A percentile compares a stretch with the other conserved stretches of the same genome.
Evolutionary conservation across 768 basidiomycete species (phyloP).

Genomic region (Austroboletus eburneus): DNA sequence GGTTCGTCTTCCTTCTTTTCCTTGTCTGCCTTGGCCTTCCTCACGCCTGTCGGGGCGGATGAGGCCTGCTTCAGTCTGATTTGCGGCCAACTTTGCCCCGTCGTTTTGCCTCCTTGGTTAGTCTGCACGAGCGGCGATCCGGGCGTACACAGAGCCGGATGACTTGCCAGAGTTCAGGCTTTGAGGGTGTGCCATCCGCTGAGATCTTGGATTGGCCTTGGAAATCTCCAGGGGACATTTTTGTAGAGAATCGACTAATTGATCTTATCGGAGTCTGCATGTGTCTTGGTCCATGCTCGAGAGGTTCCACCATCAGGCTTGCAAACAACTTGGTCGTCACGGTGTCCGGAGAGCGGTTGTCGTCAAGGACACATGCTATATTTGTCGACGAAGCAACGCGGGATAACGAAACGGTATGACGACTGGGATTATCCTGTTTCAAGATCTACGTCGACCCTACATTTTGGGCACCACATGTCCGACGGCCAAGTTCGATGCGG

Average conservation of each 20-base stretch:
- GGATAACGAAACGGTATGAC: too few species aligned
- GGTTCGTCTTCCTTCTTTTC: conserved; percentile 63
- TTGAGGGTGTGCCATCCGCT: conserved; percentile 25
- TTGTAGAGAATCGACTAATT: neutral
- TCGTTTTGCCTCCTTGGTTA: conserved; percentile 83
- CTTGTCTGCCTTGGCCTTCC: conserved; percentile 74
- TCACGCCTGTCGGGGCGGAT: conserved; percentile 44
- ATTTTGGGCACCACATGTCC: too few species aligned
- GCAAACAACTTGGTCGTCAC: conserved; percentile 1
- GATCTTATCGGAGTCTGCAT: conserved; percentile 21
- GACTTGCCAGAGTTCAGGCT: conserved; percentile 40
- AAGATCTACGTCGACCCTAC: too few species aligned
- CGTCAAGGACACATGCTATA: too few species aligned
- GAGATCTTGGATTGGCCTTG: neutral
- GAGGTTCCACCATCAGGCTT: too few species aligned
- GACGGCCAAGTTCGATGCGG: too few species aligned
- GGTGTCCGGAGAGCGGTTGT: too few species aligned
- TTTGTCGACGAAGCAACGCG: too few species aligned
- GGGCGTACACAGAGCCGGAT: neutral
- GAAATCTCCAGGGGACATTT: too few species aligned
- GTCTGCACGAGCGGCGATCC: conserved; percentile 33
- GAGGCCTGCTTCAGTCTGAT: conserved; percentile 43
- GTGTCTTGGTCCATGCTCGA: too few species aligned
- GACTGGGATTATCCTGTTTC: too few species aligned
- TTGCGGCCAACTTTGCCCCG: conserved; percentile 73